Evolutionary conservation across 2,329 filamentous ascomycete genomes (phyloP).

Genomic region (Colletotrichum australisinense): DNA sequence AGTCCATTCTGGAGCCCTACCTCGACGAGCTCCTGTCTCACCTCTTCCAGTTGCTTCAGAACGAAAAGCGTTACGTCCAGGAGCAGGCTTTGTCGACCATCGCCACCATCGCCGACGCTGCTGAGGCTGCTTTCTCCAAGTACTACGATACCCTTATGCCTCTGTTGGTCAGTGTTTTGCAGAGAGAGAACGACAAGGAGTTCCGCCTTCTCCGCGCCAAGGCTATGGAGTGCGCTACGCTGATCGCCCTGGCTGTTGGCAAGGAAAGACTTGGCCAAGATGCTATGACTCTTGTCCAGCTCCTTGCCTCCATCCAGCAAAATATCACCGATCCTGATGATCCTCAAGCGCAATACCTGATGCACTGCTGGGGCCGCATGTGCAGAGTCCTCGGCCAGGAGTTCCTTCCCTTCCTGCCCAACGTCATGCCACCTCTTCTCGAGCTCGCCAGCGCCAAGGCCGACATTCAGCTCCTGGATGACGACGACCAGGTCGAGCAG

Average conservation of each 20-base stretch:
- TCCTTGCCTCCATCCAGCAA: constrained; percentile 87
- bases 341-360: constrained; percentile 94
- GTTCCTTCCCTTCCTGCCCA: constrained; percentile 91
- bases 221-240: constrained; percentile 98
- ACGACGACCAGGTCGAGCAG: constrained; percentile 92
- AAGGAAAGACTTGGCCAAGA: constrained; percentile 92
- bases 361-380: constrained; percentile 99
- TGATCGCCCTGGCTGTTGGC: constrained; percentile 95
- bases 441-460: constrained; percentile 94
- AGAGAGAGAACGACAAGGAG: constrained; percentile 92
- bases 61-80: constrained; percentile 94
- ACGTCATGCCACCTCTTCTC: constrained; percentile 93
- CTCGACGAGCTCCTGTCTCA: constrained; percentile 88
- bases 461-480: constrained; percentile 94
- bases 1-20: constrained; percentile 90
- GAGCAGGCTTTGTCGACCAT: constrained; percentile 98
- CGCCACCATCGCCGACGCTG: constrained; percentile 98
- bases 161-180: constrained; percentile 87
- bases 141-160: constrained; percentile 98
- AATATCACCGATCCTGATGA: constrained; percentile 92
- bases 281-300: constrained; percentile 86
- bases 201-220: constrained; percentile 92
- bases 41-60: constrained; percentile 88
- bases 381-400: constrained; percentile 91
- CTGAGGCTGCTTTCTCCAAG: constrained; percentile 92